Evolutionary conservation across 495 filamentous ascomycete species (phyloP), one percentile per base, ranked within the genome.

Genomic region (Thozetella sp.): DNA sequence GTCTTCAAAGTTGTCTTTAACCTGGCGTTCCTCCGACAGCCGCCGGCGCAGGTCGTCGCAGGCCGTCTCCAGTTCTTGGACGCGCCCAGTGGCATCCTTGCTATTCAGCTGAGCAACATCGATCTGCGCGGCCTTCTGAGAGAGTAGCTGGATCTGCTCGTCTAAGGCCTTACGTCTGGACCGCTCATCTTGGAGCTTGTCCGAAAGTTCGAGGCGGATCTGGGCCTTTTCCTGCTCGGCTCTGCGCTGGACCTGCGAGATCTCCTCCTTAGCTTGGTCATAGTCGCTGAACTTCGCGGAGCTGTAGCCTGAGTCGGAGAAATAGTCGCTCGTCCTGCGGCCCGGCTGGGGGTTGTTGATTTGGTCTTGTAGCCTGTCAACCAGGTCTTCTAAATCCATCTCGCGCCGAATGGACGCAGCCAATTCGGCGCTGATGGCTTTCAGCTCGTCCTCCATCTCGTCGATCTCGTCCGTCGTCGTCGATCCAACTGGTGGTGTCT

Each of bases 341-440:
- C 84, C 82, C n/a, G 75, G 80, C 52, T 85, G 77, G 3, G 80
- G 71, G 61, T 82, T 85, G 37, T 79, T 80, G 57, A 86, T 83
- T 64, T 96, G 93, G 30, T 85, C 75, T 72, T 97, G 93, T 64
- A 96, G 73, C 56, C 90, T 82, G 61, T 99, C 95, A 1, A 98
- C 87, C 50, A 97, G 76, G 67, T 99, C 96, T 70, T 99, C 95
- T 51, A 99, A 73, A 64, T 99, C 95, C 88, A 99, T 93, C 79
- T 99, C 95, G 63, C 95, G 87, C 58, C 90, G 85, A 65, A 99
- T 97, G 25, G 94, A 97, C 27, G 88, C 83, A 22, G 95, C 96
- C 68, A 98, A 76, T 75, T 99, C 96, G 57, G 89, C 85, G 73
- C 92, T 95, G 68, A 99, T 93, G 70, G 93, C 89, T 61, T 91